Evolutionary conservation across 2,329 filamentous ascomycete species (phyloP).

Genomic region (Ploettnerulaceae sp.): DNA sequence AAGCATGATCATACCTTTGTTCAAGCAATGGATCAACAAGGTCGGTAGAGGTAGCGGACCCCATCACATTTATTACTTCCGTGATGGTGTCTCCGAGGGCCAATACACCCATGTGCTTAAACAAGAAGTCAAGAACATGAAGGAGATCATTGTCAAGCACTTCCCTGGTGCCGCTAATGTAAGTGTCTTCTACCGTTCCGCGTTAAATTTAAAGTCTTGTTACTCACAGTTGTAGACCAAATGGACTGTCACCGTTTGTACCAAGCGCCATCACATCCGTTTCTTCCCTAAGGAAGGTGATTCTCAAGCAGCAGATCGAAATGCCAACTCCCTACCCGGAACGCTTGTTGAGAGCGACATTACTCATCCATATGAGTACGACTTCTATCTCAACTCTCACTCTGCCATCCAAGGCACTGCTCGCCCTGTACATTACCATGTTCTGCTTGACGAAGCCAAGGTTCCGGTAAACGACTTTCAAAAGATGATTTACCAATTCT

Average conservation of each 20-base stretch:
- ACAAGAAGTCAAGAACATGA: constrained; percentile 70
- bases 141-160: constrained; percentile 47
- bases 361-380: constrained; percentile 63
- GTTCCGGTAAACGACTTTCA: constrained; percentile 67
- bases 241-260: constrained; percentile 82
- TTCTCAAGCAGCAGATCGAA: constrained; percentile 55
- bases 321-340: constrained; percentile 78
- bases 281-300: constrained; percentile 70
- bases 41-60: constrained; percentile 53
- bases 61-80: constrained; percentile 80
- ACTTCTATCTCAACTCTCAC: constrained; percentile 54
- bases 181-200: no score
- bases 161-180: constrained; percentile 30
- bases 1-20: constrained; percentile 58
- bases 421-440: constrained; percentile 86
- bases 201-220: no score
- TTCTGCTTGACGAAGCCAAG: constrained; percentile 75
- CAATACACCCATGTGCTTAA: constrained; percentile 78
- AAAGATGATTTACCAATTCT: constrained; percentile 89
- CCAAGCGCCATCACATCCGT: constrained; percentile 90
- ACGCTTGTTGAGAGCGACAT: constrained; percentile 83
- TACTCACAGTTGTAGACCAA: constrained; percentile 38
- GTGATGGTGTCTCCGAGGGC: constrained; percentile 85
- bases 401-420: constrained; percentile 90
- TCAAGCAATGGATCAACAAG: constrained; percentile 57